Percentiles rank a stretch among this genome's conserved stretches.
These are phyloP conservation scores for Salvia hispanica DNA, from an alignment of 257 asterid genomes.

Conservation along the genomic window DNA sequence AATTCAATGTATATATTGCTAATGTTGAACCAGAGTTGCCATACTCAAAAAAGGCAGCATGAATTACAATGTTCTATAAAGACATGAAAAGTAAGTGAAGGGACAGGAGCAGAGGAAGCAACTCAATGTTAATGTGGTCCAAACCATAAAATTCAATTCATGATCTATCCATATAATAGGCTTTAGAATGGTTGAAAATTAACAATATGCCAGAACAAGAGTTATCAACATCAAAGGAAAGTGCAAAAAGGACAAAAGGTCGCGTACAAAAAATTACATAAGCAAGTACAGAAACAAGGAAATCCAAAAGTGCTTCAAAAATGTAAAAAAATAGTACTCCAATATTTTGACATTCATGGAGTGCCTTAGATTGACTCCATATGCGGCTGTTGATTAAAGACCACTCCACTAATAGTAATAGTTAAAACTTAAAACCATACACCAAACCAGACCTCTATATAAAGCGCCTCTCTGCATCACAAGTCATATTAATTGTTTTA, in stretches of 20 bases:
- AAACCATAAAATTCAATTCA: conserved; percentile 2
- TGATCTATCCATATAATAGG: no score
- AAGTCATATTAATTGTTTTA: neutral
- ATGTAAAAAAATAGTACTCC: neutral
- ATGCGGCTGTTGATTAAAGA: conserved; percentile 35
- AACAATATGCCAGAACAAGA: neutral
- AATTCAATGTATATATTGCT: neutral
- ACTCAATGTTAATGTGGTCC: conserved; percentile 10
- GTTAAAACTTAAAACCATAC: neutral
- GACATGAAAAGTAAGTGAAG: conserved; percentile 22
- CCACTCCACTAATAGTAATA: conserved; percentile 33
- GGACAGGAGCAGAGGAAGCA: neutral
- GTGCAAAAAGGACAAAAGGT: neutral
- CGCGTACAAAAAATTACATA: conserved; percentile 32
- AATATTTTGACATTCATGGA: conserved; percentile 16
- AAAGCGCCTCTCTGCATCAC: neutral
- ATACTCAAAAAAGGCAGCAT: neutral
- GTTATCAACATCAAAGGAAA: neutral
- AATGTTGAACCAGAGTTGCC: neutral
- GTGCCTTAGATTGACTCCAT: conserved; percentile 45
- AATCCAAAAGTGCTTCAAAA: neutral
- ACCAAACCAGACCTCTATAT: neutral
- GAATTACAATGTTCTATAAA: neutral
- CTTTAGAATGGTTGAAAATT: neutral
- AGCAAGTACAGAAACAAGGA: conserved; percentile 21